Conservation (phyloP, 2,329 filamentous ascomycete genomes). For the Xylaria arbuscula region DNA sequence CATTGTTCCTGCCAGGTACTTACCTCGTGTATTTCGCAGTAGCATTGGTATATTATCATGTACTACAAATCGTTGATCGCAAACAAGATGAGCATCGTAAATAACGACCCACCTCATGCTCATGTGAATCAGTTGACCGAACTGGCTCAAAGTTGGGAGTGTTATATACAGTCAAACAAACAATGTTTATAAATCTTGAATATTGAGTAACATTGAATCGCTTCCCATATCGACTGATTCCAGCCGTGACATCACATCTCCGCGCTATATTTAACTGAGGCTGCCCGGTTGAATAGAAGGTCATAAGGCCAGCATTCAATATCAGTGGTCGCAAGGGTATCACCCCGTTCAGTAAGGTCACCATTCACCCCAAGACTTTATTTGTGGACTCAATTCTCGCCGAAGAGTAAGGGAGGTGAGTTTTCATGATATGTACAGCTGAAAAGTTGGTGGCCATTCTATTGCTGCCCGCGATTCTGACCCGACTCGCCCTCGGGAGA, state of each 20-base stretch:
- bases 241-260: neutral
- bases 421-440: neutral
- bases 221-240: too few species aligned
- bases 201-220: too few species aligned
- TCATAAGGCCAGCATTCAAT: neutral
- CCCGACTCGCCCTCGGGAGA: conserved; percentile 16
- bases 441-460: neutral
- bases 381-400: neutral
- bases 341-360: neutral
- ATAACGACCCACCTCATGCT: too few species aligned
- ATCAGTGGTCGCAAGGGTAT: neutral
- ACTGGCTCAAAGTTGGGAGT: too few species aligned
- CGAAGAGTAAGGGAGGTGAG: neutral
- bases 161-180: too few species aligned
- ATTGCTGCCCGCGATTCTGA: conserved; percentile 16
- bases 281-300: neutral
- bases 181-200: too few species aligned
- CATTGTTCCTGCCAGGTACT: too few species aligned
- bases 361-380: neutral
- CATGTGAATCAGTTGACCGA: too few species aligned
- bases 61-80: too few species aligned
- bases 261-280: neutral
- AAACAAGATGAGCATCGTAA: too few species aligned
- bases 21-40: too few species aligned
- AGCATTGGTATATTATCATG: too few species aligned